Percentiles rank a stretch among this genome's conserved stretches.
Conservation (phyloP, 805 yeast genomes). For the Suhomyces emberorum region DNA sequence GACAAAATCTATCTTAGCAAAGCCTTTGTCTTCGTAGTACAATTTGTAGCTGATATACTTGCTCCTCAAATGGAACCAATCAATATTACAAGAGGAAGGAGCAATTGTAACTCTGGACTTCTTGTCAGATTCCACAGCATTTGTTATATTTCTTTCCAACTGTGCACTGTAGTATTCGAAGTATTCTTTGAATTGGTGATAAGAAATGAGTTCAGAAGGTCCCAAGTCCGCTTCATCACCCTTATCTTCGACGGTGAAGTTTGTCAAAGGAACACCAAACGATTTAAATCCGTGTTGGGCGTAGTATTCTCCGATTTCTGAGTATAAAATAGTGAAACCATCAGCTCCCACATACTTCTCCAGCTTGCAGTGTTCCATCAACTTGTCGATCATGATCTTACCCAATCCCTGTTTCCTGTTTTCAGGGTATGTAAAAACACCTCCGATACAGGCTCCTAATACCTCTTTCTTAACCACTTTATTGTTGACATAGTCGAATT, state of each 20-base stretch:
- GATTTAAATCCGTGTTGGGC: constrained; percentile 36
- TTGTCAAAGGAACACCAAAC: constrained; percentile 30
- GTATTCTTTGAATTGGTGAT: constrained; percentile 28
- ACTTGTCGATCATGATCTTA: constrained; percentile 35
- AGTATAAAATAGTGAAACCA: constrained; percentile 38
- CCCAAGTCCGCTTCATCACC: constrained; percentile 4
- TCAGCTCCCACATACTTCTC: constrained; percentile 22
- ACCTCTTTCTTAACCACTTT: constrained; percentile 16
- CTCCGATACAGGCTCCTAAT: constrained; percentile 39
- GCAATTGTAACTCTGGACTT: constrained; percentile 27
- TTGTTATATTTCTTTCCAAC: constrained; percentile 15
- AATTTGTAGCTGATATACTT: constrained; percentile 28
- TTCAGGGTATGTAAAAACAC: constrained; percentile 37
- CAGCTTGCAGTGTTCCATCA: constrained; percentile 23
- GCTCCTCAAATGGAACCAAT: constrained; percentile 43
- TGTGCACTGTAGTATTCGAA: constrained; percentile 20
- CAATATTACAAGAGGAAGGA: constrained; percentile 27
- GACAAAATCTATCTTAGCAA: constrained; percentile 15
- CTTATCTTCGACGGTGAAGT: constrained; percentile 18
- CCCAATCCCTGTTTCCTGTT: constrained; percentile 39
- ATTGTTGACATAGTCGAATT: constrained; percentile 15
- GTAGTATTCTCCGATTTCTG: constrained; percentile 45
- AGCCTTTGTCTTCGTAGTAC: constrained; percentile 13
- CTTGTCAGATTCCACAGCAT: constrained; percentile 25
- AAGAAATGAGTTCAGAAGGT: constrained; percentile 9